Base-by-base conservation (phyloP, 352 stramenopile genomes). In the Aphanomyces stellatus region DNA sequence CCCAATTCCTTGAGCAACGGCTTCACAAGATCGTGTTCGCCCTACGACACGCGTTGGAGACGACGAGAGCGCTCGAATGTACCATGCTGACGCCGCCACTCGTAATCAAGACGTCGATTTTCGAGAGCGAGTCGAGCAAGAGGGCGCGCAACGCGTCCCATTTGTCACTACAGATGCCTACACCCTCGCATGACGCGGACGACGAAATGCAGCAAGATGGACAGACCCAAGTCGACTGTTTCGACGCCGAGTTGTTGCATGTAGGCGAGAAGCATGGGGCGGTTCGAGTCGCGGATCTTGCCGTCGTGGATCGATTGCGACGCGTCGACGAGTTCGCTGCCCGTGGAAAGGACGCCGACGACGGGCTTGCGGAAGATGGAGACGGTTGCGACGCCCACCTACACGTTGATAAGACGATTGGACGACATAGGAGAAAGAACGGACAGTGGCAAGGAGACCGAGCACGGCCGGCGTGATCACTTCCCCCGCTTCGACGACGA, bases 261-360 rank as follows among this genome's bases (percentile, higher is more conserved):
- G n/a, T 87, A 69, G 4, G 76, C 73, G 0, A 98, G 72, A 3
- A 99, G 77, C 77, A 98, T 91, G n/a, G 91, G 88, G 8, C 95
- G 85, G 71, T 99, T 99, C 53, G 86, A 95, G 76, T 99, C 96
- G 51, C 90, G 89, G 72, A 99, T 98, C 72, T 95, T 93, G 17
- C 88, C 85, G 0, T 63, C 69, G 17, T 71, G 61, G 10, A 73
- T 75, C 28, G 74, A 55, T 28, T 71, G 64, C 53, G 82, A 88
- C 0, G 80, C 74, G 31, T 88, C 73, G 2, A 97, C 72, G 0
- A 99, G 77, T 76, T 99, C 96, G 65, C 93, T 97, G 8, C 96
- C 96, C 0, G 96, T 98, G 4, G 95, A 99, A 7, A 99, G 71
- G 41, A 99, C 87, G 35, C 91, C 95, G 5, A 99, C 82, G 2